A percentile compares a stretch with the other conserved stretches of the same genome.
Conservation (phyloP, 176 grass and related monocot genomes). For the Cenchrus fungigraminus region DNA sequence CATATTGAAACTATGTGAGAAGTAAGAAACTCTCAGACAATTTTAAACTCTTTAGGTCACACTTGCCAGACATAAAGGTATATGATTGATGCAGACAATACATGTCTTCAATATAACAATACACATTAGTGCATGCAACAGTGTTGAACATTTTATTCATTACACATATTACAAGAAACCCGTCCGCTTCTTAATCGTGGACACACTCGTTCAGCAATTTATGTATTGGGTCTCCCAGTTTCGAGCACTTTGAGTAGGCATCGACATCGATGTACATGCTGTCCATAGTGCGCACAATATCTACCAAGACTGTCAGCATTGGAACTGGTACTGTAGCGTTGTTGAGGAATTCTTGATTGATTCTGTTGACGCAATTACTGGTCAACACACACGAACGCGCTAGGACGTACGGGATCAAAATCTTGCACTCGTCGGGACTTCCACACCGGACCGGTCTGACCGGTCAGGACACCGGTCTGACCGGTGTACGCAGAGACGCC, state of each 20-base stretch:
- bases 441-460: too few species aligned
- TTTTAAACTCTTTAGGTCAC: background rate
- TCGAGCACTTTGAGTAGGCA: background rate
- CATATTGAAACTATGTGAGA: too few species aligned
- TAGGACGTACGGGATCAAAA: too few species aligned
- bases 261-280: background rate
- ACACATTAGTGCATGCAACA: background rate
- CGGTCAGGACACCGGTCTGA: too few species aligned
- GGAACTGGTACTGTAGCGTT: background rate
- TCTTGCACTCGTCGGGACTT: too few species aligned
- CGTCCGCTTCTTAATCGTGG: background rate
- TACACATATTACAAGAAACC: background rate
- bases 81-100: background rate
- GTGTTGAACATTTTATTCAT: background rate
- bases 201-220: background rate
- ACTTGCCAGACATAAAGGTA: background rate
- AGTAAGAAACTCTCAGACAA: too few species aligned
- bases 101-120: background rate
- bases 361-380: background rate
- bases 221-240: background rate
- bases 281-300: background rate
- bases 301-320: background rate
- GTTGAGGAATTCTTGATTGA: background rate
- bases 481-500: too few species aligned
- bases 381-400: too few species aligned